phyloP scores from a whole-genome alignment of 495 filamentous ascomycete species.

The Friedmanniomyces simplex region DNA sequence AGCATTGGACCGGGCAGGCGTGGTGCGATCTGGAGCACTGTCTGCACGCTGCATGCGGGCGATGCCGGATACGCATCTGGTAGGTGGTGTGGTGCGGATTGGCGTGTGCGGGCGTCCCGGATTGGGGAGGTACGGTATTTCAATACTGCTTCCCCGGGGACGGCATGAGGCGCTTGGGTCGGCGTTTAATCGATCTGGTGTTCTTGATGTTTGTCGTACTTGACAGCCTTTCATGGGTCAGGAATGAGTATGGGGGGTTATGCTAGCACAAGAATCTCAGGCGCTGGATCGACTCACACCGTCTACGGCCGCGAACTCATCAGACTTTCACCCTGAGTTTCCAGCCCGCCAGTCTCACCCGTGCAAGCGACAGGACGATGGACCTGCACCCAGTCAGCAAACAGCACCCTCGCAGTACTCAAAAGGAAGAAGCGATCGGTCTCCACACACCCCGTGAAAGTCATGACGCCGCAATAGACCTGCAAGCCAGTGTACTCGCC shows the following conservation, averaged over 20 bases:
- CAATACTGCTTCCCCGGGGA: slow-evolving; percentile 26
- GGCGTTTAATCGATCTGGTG: neutral
- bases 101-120: slow-evolving; percentile 52
- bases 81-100: slow-evolving; percentile 47
- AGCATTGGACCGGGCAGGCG: slow-evolving; percentile 11
- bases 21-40: slow-evolving; percentile 12
- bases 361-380: neutral
- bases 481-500: slow-evolving; percentile 50
- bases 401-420: too few relatives aligned
- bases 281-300: too few relatives aligned
- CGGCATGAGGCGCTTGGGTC: slow-evolving; percentile 4
- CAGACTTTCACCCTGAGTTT: neutral
- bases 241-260: too few relatives aligned
- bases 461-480: slow-evolving; percentile 56
- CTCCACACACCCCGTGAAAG: slow-evolving; percentile 38
- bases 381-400: neutral
- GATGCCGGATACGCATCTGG: slow-evolving; percentile 47
- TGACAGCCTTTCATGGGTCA: too few relatives aligned
- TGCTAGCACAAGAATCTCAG: too few relatives aligned
- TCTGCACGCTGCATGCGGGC: slow-evolving; percentile 9
- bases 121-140: slow-evolving; percentile 62
- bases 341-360: neutral
- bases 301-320: neutral
- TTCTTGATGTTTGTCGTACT: too few relatives aligned
- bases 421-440: too few relatives aligned